Evolutionary conservation across 2,329 filamentous ascomycete genomes (phyloP), one percentile per base, ranked within the genome.

Genomic region (Thielaviopsis euricoi): DNA sequence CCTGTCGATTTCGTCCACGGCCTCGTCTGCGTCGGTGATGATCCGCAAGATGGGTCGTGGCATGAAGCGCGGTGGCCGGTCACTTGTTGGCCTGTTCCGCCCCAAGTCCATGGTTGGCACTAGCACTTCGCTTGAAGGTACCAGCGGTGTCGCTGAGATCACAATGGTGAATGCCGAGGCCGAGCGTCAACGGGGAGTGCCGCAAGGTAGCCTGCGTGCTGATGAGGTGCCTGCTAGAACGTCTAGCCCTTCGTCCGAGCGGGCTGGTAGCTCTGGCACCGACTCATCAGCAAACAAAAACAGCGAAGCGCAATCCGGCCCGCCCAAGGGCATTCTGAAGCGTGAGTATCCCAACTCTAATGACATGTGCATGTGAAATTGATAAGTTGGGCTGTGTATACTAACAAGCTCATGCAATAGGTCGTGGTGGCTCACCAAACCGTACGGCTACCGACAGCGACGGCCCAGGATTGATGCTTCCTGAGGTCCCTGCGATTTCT

Each of bases 21-120:
- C 88, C 21, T 94, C 89, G 6, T 94, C 88, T 21, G 88, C 88
- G 37, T 94, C 89, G 29, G 83, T 94, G 65, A 94, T 94, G 88
- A 86, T 98, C 63, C 83, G 93, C 56, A 98, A 98, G 74, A 98
- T 98, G 93, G 93, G 93, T 58, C 89, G 89, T 63, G 90, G 91
- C n/a, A 86, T 97, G 82, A 97, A 95, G 78, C 94, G 93, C 71
- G 85, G 89, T 55, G 86, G 86, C 19, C 81, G 90, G 53, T 96
- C 90, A 23, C 80, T 98, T 57, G 94, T 94, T 64, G 93, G 93
- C 25, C 76, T 98, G 7, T 98, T 98, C 74, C 80, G 93, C 62
- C 91, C 93, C 0, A 98, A 97, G 70, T 97, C 91, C 1, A 77
- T 95, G 17, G 80, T 91, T 64, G 90, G 89, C 33, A 82, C 85